Percentiles rank a stretch among this genome's conserved stretches.
phyloP scores from a whole-genome alignment of 495 filamentous ascomycete genomes.

The Penicillium canescens region DNA sequence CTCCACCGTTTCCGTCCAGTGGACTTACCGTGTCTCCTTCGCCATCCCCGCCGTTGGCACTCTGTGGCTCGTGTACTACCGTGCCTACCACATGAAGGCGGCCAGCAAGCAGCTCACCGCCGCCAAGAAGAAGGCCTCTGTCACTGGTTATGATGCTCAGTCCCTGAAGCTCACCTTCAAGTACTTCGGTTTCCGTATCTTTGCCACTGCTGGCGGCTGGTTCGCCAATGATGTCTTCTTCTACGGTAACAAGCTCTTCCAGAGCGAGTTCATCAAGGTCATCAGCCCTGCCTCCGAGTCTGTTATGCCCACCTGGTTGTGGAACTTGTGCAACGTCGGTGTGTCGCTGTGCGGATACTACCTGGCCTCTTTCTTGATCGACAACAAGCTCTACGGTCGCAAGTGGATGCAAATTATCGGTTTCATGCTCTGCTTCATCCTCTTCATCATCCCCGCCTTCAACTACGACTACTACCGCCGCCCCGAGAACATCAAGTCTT shows the following conservation, averaged over 20 bases:
- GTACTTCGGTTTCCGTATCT: conserved; percentile 76
- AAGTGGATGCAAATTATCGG: conserved; percentile 91
- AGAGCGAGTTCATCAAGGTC: conserved; percentile 78
- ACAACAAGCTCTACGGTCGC: conserved; percentile 89
- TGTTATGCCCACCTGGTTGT: conserved; percentile 84
- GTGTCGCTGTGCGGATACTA: conserved; percentile 87
- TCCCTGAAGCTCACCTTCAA: conserved; percentile 73
- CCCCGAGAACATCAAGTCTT: conserved; percentile 64
- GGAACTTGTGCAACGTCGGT: conserved; percentile 82
- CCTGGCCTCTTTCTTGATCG: conserved; percentile 73
- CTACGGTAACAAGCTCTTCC: conserved; percentile 97
- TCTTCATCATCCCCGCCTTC: conserved; percentile 85
- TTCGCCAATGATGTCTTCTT: conserved; percentile 95
- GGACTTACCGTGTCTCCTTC: conserved; percentile 83
- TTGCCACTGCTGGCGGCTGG: conserved; percentile 85
- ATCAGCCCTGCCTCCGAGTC: conserved; percentile 61
- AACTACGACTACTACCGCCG: conserved; percentile 74
- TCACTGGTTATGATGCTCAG: conserved; percentile 84
- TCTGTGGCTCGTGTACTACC: conserved; percentile 89
- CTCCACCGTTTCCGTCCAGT: conserved; percentile 67
- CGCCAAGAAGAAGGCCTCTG: conserved; percentile 79
- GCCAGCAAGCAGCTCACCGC: conserved; percentile 70
- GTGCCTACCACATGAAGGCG: conserved; percentile 82
- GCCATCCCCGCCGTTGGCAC: conserved; percentile 83
- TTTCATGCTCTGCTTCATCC: conserved; percentile 82